These are phyloP conservation scores for Blastobotrys serpentis DNA, from an alignment of 1,139 yeast species.

Conservation along the genomic window DNA sequence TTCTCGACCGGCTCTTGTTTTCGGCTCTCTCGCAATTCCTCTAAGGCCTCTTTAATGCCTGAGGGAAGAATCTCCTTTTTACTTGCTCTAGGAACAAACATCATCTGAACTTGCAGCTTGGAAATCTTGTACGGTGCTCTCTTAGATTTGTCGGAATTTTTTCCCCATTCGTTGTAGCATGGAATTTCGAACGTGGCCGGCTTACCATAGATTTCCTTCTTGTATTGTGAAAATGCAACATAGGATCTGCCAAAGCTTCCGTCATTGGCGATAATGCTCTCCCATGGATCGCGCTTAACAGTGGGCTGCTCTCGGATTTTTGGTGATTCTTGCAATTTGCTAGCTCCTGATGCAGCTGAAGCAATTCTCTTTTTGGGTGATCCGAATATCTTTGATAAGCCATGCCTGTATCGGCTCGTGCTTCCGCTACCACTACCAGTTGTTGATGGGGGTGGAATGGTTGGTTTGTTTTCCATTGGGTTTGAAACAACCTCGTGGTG, in stretches of 20 bases:
- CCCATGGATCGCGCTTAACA: constrained; percentile 26
- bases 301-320: constrained; percentile 8
- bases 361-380: constrained; percentile 20
- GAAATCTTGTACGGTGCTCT: constrained; percentile 63
- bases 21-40: constrained; percentile 33
- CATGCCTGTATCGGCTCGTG: constrained; percentile 8
- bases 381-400: constrained; percentile 25
- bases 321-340: constrained; percentile 15
- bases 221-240: constrained; percentile 60
- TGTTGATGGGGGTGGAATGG: constrained; percentile 14
- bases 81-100: constrained; percentile 60
- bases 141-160: constrained; percentile 34
- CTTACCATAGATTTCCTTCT: constrained; percentile 53
- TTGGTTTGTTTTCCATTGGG: constrained; percentile 17
- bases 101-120: constrained; percentile 62
- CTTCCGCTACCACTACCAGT: constrained; percentile 6
- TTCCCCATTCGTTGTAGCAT: constrained; percentile 81
- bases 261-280: constrained; percentile 59
- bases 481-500: constrained; percentile 45
- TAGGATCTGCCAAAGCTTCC: constrained; percentile 85
- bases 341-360: constrained; percentile 14
- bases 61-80: constrained; percentile 51
- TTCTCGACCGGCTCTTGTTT: constrained; percentile 21
- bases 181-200: constrained; percentile 55
- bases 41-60: constrained; percentile 52